Conservation (phyloP, 1,284 basidiomycete species). For the Takashimella tepidaria region DNA sequence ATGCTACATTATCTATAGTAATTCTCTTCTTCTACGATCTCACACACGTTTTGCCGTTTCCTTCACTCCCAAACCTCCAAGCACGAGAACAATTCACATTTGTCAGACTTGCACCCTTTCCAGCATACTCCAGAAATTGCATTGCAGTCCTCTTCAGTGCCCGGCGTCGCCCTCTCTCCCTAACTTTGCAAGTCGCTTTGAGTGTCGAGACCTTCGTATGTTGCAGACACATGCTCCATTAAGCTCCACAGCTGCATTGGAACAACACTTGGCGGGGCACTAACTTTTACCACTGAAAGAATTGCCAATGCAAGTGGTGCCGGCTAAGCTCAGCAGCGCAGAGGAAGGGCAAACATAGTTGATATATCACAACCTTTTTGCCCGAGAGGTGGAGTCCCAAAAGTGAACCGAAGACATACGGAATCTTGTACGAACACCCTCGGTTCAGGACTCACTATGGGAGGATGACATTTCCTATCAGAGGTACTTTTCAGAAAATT, state of each 20-base stretch:
- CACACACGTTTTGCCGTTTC: background rate
- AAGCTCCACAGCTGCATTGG: background rate
- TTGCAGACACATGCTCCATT: background rate
- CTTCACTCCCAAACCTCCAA: background rate
- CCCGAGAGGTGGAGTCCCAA: too few relatives aligned
- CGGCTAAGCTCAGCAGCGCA: background rate
- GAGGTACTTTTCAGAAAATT: too few relatives aligned
- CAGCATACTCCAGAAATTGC: constrained; percentile 60
- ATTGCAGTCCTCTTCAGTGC: constrained; percentile 65
- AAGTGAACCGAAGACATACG: too few relatives aligned
- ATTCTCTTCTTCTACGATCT: background rate
- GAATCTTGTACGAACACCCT: too few relatives aligned
- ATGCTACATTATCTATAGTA: background rate
- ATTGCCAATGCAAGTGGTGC: background rate
- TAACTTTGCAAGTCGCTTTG: constrained; percentile 51
- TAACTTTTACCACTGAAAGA: background rate
- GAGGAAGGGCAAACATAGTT: background rate
- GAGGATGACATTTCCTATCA: too few relatives aligned
- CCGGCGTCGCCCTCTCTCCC: constrained; percentile 63
- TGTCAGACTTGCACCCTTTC: constrained; percentile 55
- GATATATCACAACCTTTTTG: too few relatives aligned
- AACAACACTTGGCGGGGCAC: background rate
- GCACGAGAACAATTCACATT: background rate
- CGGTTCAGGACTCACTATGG: too few relatives aligned
- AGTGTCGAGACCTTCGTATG: constrained; percentile 49